Base-by-base conservation (phyloP, 129 eudicot species). In the Saposhnikovia divaricata region DNA sequence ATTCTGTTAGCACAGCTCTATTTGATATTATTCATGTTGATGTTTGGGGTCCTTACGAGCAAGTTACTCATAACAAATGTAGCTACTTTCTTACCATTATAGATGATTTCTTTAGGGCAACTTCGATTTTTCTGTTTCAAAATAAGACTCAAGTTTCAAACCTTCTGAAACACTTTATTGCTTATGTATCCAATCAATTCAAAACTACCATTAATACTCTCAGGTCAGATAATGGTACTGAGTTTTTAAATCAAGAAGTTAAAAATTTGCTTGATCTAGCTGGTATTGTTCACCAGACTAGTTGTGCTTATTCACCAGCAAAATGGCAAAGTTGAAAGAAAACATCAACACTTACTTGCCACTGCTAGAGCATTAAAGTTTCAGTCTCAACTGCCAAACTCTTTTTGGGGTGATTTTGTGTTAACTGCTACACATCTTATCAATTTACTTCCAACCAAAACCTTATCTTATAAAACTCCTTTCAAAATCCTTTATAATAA, bases 121-220 rank as follows among this genome's bases (percentile, higher is more conserved):
- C 63, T 53, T 53, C 25, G 63, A 9, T 53, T 0, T 53, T 53
- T 21, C 1, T 53, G 0, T 18, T 53, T 53, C 7, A 12, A 1
- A 6, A 15, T 53, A 53, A 53, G 3, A 53, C 63, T 53, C n/a
- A 53, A 53, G 63, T 53, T 0, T 13, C 63, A 2, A 16, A 15
- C 19, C n/a, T 15, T 2, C 0, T 53, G 1, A 18, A 53, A 21
- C 3, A 16, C 4, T 53, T 53, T 5, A 0, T 53, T 0, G 2
- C 7, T 0, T 53, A 53, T 53, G n/a, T 53, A 1, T 3, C 12
- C 0, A 53, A 4, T 18, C 63, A 53, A 0, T 53, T 53, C 4
- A 1, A 12, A 0, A 3, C 25, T 0, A 2, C 63, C 4, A 14
- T 53, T 0, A 53, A 53, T 1, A 18, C 2, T 0, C 2, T 18